These are phyloP conservation scores for Xylaria venustula DNA, from an alignment of 495 filamentous ascomycete species.

Conservation along the genomic window DNA sequence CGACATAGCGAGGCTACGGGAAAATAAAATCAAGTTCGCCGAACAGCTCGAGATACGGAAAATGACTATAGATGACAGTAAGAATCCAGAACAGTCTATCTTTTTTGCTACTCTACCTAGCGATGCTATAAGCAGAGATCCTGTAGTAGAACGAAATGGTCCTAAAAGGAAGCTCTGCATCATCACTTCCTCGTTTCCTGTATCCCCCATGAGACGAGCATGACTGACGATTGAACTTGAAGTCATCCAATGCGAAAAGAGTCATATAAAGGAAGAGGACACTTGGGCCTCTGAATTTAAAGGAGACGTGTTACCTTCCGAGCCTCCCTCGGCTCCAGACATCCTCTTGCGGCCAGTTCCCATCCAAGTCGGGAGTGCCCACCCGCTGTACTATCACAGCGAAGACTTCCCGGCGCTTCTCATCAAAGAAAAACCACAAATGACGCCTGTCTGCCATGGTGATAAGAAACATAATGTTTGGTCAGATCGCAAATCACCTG, in stretches of 20 bases:
- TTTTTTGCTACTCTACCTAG: neutral
- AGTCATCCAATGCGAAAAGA: neutral
- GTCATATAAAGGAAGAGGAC: neutral
- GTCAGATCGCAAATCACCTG: neutral
- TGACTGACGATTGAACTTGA: neutral
- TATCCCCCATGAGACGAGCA: neutral
- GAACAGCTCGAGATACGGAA: constrained; percentile 10
- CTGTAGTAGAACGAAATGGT: too few species aligned
- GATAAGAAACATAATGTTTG: neutral
- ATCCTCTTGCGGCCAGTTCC: neutral
- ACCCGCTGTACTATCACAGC: constrained; percentile 3
- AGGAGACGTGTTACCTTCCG: neutral
- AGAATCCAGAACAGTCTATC: constrained; percentile 1
- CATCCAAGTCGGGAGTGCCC: neutral
- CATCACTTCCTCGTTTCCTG: too few species aligned
- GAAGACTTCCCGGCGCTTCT: constrained; percentile 6
- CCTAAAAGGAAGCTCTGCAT: too few species aligned
- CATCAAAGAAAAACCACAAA: neutral
- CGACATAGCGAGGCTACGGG: constrained; percentile 16
- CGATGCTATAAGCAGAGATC: too few species aligned
- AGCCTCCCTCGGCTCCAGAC: neutral
- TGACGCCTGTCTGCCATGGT: neutral
- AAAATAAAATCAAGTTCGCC: constrained; percentile 16
- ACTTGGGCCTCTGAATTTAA: neutral
- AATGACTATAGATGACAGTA: constrained; percentile 9